A percentile compares a stretch with the other conserved stretches of the same genome.
Conservation (phyloP, 176 grass and related monocot genomes). For the Zea mays region Zm-B73-REFERENCE-NAM-5.0 NC_050099.1:35324501-35325000, state of each 20-base stretch:
- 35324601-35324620: slow-evolving; percentile 13
- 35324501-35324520: neutral
- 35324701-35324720: slow-evolving; percentile 38
- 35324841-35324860: slow-evolving; percentile 50
- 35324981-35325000: slow-evolving; percentile 31
- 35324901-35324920: slow-evolving; percentile 51
- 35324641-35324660: slow-evolving; percentile 23
- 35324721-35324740: slow-evolving; percentile 15
- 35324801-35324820: slow-evolving; percentile 38
- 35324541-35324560: slow-evolving; percentile 12
- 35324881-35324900: slow-evolving; percentile 50
- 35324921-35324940: slow-evolving; percentile 52
- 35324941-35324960: slow-evolving; percentile 50
- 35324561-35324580: neutral
- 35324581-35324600: slow-evolving; percentile 26
- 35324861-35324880: slow-evolving; percentile 54
- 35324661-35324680: slow-evolving; percentile 13
- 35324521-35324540: slow-evolving; percentile 27
- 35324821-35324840: slow-evolving; percentile 37
- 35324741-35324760: slow-evolving; percentile 31
- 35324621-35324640: neutral
- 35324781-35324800: slow-evolving; percentile 31
- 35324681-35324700: slow-evolving; percentile 24
- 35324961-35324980: slow-evolving; percentile 51
- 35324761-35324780: slow-evolving; percentile 32